Evolutionary conservation across 768 basidiomycete genomes (phyloP), one percentile per base, ranked within the genome.

Genomic region (Dendrothele bispora): DNA sequence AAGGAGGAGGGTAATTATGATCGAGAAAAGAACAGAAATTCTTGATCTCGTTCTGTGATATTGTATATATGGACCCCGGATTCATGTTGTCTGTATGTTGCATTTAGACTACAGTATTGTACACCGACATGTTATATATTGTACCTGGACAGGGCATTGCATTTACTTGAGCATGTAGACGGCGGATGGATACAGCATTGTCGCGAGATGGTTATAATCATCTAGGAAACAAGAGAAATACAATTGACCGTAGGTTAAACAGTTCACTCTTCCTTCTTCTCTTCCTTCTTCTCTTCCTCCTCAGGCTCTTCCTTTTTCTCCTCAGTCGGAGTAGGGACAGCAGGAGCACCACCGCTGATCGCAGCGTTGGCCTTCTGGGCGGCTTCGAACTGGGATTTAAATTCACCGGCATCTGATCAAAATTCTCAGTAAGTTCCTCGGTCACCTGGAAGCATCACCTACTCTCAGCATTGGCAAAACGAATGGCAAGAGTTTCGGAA

Each of bases 391-490:
- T 82, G 86, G 30, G 71, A 67, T 78, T 95, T 97, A 78, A 98
- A 99, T 49, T 86, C 77, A 54, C 66, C 79, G 43, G 97, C 97
- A 67, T 94, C 86, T 90, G 55, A 20, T 24, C 49, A 45, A 39
- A 55, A 37, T 46, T n/a, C 40, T 27, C 21, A 39, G n/a, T 32
- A 29, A 15, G 3, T n/a, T 18, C 14, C 30, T 28, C 44, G 29
- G 26, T 17, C 29, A 43, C 18, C n/a, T 46, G 50, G 15, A 34
- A 42, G 26, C n/a, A 27, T 15, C 30, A 70, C 92, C 70, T 56
- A 95, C 95, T 92, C 15, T 98, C 95, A 48, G 91, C 74, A 72
- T 97, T 99, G 55, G 92, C 95, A 60, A 99, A 98, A 47, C 97
- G 90, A 64, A 99, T 97, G 42, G 97, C 97, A 52, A 99, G 84